phyloP scores from a whole-genome alignment of 225 moss, liverwort and hornwort species.

The Pleurozium schreberi region DNA sequence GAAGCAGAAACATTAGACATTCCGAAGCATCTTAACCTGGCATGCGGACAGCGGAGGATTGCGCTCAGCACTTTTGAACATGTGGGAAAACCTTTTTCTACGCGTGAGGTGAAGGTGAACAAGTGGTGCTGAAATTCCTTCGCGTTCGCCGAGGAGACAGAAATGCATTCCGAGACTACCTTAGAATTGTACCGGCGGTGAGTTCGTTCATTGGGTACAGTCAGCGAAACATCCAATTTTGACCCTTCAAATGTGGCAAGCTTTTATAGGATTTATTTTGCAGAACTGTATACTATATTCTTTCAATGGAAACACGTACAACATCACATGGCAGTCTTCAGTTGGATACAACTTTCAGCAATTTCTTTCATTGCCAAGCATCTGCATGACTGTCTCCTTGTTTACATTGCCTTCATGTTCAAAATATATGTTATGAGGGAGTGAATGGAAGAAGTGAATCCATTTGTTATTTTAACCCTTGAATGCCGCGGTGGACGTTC shows the following conservation, averaged over 20 bases:
- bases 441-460: background rate
- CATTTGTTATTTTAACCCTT: background rate
- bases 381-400: background rate
- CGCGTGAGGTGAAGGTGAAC: background rate
- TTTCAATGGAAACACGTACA: background rate
- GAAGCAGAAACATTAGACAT: background rate
- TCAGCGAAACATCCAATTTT: conserved; percentile 3
- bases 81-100: background rate
- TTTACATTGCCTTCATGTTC: background rate
- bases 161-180: background rate
- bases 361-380: background rate
- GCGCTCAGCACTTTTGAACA: background rate
- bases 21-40: background rate
- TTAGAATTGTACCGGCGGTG: background rate
- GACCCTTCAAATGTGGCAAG: background rate
- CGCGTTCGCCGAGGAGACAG: background rate
- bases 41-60: background rate
- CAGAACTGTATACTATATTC: background rate
- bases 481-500: too few species aligned
- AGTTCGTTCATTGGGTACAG: background rate
- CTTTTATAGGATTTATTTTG: background rate
- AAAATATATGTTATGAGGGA: background rate
- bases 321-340: background rate
- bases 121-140: background rate
- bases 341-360: background rate